Evolutionary conservation across 1,284 basidiomycete species (phyloP).

Genomic region (Phellopilus nigrolimitatus): DNA sequence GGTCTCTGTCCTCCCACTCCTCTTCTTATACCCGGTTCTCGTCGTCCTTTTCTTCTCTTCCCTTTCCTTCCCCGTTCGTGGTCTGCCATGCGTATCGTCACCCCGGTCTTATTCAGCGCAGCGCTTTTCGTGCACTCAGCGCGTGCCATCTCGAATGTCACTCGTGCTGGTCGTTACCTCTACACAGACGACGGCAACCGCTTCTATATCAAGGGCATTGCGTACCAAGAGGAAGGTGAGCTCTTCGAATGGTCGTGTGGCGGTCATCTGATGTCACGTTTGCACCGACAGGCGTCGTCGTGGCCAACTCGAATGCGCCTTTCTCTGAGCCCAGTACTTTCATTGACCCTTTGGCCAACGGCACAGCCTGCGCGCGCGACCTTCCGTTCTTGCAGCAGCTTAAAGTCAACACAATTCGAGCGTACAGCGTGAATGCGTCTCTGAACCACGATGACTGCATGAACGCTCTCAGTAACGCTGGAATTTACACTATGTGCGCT

Average conservation of each 20-base stretch:
- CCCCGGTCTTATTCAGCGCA: slow-evolving; percentile 15
- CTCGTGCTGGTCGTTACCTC: slow-evolving; percentile 72
- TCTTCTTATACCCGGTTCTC: background rate
- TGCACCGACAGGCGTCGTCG: slow-evolving; percentile 24
- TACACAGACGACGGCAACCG: slow-evolving; percentile 68
- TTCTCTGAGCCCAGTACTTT: slow-evolving; percentile 79
- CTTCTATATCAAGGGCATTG: slow-evolving; percentile 90
- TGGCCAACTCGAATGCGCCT: slow-evolving; percentile 48
- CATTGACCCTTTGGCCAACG: slow-evolving; percentile 71
- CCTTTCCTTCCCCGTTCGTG: background rate
- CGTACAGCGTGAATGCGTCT: slow-evolving; percentile 80
- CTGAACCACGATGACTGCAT: slow-evolving; percentile 87
- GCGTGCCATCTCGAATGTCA: slow-evolving; percentile 53
- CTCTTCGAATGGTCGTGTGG: slow-evolving; percentile 19
- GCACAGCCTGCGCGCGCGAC: slow-evolving; percentile 71
- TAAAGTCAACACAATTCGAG: slow-evolving; percentile 72
- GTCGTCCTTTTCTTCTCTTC: background rate
- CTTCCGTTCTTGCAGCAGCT: slow-evolving; percentile 69
- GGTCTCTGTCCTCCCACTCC: background rate
- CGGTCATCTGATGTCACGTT: background rate
- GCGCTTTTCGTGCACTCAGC: slow-evolving; percentile 36
- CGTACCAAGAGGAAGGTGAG: slow-evolving; percentile 84
- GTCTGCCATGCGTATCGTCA: slow-evolving; percentile 7
- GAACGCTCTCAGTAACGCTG: slow-evolving; percentile 68
- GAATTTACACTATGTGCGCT: slow-evolving; percentile 83